phyloP scores from a whole-genome alignment of 495 filamentous ascomycete species.

The Jackrogersella minutella region DNA sequence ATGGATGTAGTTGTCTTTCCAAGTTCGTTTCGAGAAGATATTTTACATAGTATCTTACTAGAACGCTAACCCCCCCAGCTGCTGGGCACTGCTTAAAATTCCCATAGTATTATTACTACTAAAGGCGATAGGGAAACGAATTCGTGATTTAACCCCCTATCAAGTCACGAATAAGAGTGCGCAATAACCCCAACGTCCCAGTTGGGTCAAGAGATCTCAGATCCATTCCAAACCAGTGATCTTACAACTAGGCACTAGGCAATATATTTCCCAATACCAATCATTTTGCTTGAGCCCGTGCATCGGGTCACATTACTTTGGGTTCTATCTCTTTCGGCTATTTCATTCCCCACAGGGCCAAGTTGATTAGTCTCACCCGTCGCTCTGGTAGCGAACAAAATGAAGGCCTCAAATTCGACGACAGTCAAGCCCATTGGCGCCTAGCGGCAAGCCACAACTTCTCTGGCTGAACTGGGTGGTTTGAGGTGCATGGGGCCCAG shows the following conservation, averaged over 20 bases:
- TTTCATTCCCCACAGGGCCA: conserved; percentile 39
- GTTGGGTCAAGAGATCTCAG: conserved; percentile 36
- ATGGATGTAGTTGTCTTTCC: background rate
- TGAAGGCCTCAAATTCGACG: conserved; percentile 39
- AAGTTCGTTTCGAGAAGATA: background rate
- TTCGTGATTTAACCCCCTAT: conserved; percentile 24
- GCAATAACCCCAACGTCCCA: conserved; percentile 12
- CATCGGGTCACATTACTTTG: conserved; percentile 36
- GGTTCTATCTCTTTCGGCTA: conserved; percentile 39
- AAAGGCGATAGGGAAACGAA: conserved; percentile 1
- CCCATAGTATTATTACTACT: background rate
- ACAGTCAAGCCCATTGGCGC: conserved; percentile 29
- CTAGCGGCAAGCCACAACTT: conserved; percentile 28
- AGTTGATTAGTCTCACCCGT: conserved; percentile 43
- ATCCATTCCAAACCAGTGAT: conserved; percentile 36
- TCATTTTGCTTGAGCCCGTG: conserved; percentile 33
- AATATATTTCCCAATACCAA: conserved; percentile 30
- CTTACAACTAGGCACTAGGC: conserved; percentile 27
- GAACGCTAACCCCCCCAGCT: no score
- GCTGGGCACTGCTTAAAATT: background rate
- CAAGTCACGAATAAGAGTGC: conserved; percentile 20
- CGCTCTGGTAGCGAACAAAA: conserved; percentile 40
- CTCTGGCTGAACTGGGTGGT: background rate
- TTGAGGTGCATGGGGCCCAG: conserved; percentile 10
- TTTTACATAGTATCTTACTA: no score